phyloP scores from a whole-genome alignment of 1,284 basidiomycete genomes.

The Ceratobasidium sp. region DNA sequence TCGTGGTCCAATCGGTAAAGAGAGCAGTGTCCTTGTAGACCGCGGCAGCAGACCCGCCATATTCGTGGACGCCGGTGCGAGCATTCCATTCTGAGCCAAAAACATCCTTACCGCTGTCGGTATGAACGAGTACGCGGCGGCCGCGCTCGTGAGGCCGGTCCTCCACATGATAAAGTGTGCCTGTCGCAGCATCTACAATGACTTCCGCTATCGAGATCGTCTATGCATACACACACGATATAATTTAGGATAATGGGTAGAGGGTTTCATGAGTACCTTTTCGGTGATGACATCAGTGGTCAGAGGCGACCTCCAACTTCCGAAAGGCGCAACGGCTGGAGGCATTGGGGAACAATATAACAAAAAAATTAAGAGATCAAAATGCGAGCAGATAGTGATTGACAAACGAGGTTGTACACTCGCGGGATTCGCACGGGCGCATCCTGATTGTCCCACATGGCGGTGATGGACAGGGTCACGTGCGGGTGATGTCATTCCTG shows the following conservation, averaged over 20 bases:
- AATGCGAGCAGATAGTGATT: no score
- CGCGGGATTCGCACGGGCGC: no score
- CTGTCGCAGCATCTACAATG: conserved; percentile 61
- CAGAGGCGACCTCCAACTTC: conserved; percentile 68
- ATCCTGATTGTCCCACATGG: no score
- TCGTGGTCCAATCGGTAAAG: conserved; percentile 64
- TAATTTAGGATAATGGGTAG: conserved; percentile 40
- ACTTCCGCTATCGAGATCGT: conserved; percentile 56
- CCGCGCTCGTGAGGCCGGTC: conserved; percentile 67
- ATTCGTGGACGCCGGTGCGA: conserved; percentile 66
- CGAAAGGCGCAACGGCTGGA: conserved; percentile 56
- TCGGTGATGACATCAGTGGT: conserved; percentile 61
- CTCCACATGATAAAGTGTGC: conserved; percentile 67
- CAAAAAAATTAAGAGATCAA: not conserved
- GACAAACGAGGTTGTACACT: no score
- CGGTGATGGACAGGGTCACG: no score
- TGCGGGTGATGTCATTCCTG: no score
- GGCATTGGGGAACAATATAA: not conserved
- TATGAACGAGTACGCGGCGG: conserved; percentile 63
- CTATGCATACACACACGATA: conserved; percentile 43
- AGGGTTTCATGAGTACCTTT: conserved; percentile 51
- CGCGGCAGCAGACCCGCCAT: conserved; percentile 61
- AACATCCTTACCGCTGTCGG: conserved; percentile 57
- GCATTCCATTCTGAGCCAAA: conserved; percentile 63
- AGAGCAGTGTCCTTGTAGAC: conserved; percentile 59